phyloP scores from a whole-genome alignment of 2,329 filamentous ascomycete genomes.

The Pseudogymnoascus sp. region DNA sequence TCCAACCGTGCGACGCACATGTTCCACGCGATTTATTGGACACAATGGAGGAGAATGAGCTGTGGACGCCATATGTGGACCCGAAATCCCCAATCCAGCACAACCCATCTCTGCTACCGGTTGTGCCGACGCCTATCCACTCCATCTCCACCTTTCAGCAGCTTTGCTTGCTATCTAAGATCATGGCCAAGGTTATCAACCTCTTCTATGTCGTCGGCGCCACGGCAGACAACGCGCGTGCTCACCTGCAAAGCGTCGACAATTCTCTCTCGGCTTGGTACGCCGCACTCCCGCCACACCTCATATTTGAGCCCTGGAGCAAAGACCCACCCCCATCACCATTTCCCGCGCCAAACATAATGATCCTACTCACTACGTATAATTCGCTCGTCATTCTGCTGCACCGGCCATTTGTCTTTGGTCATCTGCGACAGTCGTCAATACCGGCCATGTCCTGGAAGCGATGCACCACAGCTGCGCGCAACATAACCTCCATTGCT shows the following conservation, averaged over 20 bases:
- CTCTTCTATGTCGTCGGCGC: conserved; percentile 27
- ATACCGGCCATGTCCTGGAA: conserved; percentile 25
- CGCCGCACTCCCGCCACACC: conserved; percentile 21
- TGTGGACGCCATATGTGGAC: conserved; percentile 12
- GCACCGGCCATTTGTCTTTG: conserved; percentile 33
- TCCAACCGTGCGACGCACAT: conserved; percentile 20
- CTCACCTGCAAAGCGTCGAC: conserved; percentile 24
- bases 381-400: conserved; percentile 37
- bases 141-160: conserved; percentile 32
- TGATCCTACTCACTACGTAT: conserved; percentile 30
- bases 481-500: conserved; percentile 30
- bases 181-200: conserved; percentile 33
- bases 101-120: background rate
- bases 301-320: conserved; percentile 23
- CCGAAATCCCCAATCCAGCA: background rate
- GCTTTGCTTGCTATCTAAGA: conserved; percentile 29
- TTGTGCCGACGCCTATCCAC: conserved; percentile 15
- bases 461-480: conserved; percentile 29
- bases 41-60: conserved; percentile 22
- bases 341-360: conserved; percentile 23
- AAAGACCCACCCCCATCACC: conserved; percentile 11
- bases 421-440: conserved; percentile 24
- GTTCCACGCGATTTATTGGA: conserved; percentile 22
- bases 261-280: conserved; percentile 24
- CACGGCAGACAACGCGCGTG: conserved; percentile 22